Evolutionary conservation across 306 rosid genomes (phyloP).

Genomic region (Neltuma alba): DNA sequence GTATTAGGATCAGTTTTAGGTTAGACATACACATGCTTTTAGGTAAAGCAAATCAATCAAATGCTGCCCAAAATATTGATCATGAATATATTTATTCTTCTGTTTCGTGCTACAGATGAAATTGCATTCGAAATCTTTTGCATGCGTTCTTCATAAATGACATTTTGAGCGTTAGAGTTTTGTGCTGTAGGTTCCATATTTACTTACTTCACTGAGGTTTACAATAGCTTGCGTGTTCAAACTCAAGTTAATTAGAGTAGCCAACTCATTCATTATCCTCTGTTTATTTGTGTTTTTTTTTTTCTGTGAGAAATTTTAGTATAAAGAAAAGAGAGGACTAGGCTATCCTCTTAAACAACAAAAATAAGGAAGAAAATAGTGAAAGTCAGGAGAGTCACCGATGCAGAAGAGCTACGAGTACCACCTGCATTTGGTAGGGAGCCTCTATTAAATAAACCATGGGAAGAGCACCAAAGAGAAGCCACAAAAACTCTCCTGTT

Average conservation of each 20-base stretch:
- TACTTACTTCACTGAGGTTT: not conserved
- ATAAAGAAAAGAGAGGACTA: not conserved
- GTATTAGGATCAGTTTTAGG: not conserved
- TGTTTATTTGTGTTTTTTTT: not conserved
- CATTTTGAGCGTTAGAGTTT: not conserved
- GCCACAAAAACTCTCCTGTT: not conserved
- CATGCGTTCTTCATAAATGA: not conserved
- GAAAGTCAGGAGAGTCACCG: not conserved
- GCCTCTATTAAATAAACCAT: not conserved
- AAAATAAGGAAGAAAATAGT: not conserved
- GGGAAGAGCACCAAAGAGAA: constrained; percentile 1
- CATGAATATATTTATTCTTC: not conserved
- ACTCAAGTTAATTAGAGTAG: not conserved
- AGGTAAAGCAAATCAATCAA: not conserved
- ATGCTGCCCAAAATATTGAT: not conserved
- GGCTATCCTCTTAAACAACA: not conserved
- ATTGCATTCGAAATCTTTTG: not conserved
- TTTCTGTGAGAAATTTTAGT: not conserved
- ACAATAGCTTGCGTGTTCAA: not conserved
- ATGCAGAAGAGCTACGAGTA: not conserved
- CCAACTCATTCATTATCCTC: not conserved
- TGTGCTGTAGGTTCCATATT: not conserved
- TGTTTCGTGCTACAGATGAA: not conserved
- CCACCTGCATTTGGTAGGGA: not conserved
- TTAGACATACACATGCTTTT: not conserved